Base-by-base conservation (phyloP, 2,329 filamentous ascomycete genomes). In the Sporothrix globosa region DNA sequence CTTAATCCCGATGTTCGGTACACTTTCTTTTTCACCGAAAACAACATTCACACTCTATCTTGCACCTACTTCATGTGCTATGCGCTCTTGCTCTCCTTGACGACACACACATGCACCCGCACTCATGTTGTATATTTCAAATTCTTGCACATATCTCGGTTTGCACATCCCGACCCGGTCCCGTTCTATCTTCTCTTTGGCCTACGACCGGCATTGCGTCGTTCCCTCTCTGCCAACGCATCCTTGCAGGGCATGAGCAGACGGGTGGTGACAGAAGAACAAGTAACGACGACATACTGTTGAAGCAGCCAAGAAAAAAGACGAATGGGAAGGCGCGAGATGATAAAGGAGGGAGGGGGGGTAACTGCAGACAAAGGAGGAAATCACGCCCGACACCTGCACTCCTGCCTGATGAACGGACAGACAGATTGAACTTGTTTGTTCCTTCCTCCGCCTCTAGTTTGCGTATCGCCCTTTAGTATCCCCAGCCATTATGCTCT, bases 371-470 rank as follows among this genome's bases (percentile, higher is more conserved):
- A 27, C 27, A 27, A 56, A 61, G 19, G 50, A 17, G 56, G 73
- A 76, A 78, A 77, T 77, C 77, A 78, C 78, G 80, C 81, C 80
- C 78, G 79, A 81, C 79, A 78, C 76, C 78, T 82, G 82, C 82
- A 83, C 78, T 79, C 81, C 80, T 83, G 82, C 82, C 82, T 82
- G 80, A 83, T 80, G 75, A 77, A 39, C 19, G 65, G 27, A 46
- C 56, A 69, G 53, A 24, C 63, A 21, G 63, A 27, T 66, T 17
- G 46, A 27, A 24, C 17, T 34, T 44, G 27, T 53, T 72, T 65
- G 46, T 48, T 68, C 69, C 27, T 70, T 61, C 65, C 54, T 50
- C 53, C 65, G 54, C 46, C 46, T 61, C 58, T 21, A 63, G n/a
- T 4, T 4, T 27, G 58, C 56, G 54, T 61, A 61, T 69, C 54